Percentiles rank a stretch among this genome's conserved stretches.
Evolutionary conservation across 371 early-diverging fungal species (phyloP).

Genomic region (Haplosporangium sp.): DNA sequence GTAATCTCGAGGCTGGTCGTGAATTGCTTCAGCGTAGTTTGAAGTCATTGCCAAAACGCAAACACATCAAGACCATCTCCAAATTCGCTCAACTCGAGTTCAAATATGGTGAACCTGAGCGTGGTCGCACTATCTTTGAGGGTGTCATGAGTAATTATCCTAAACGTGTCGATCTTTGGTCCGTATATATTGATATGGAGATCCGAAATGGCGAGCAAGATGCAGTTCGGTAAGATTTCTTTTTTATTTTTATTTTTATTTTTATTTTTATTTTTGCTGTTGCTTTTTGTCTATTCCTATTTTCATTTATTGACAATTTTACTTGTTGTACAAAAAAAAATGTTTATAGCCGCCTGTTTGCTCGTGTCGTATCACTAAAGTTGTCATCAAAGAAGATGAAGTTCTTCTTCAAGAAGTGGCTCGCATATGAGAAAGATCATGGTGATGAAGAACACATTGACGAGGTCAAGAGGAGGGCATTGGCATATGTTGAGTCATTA

Average conservation of each 20-base stretch:
- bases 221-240: slow-evolving; percentile 67
- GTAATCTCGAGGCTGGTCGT: slow-evolving; percentile 81
- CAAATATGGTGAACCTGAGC: slow-evolving; percentile 92
- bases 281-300: too few relatives aligned
- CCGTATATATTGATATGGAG: slow-evolving; percentile 96
- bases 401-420: slow-evolving; percentile 97
- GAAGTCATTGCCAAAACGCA: slow-evolving; percentile 88
- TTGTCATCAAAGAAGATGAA: slow-evolving; percentile 98
- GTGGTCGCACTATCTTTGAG: slow-evolving; percentile 96
- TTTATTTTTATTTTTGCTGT: too few relatives aligned
- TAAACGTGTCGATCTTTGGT: slow-evolving; percentile 96
- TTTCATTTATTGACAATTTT: neutral
- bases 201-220: slow-evolving; percentile 77
- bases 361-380: slow-evolving; percentile 87
- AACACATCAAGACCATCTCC: slow-evolving; percentile 89
- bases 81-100: slow-evolving; percentile 97
- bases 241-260: neutral
- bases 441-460: slow-evolving; percentile 84
- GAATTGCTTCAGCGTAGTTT: slow-evolving; percentile 82
- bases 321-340: too few relatives aligned
- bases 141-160: slow-evolving; percentile 92
- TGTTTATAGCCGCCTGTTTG: slow-evolving; percentile 82
- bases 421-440: slow-evolving; percentile 90
- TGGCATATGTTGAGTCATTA: slow-evolving; percentile 84
- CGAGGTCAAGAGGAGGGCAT: slow-evolving; percentile 88